Base-by-base conservation (phyloP, 441 rosid genomes). In the Arabidopsis hybrid region DNA sequence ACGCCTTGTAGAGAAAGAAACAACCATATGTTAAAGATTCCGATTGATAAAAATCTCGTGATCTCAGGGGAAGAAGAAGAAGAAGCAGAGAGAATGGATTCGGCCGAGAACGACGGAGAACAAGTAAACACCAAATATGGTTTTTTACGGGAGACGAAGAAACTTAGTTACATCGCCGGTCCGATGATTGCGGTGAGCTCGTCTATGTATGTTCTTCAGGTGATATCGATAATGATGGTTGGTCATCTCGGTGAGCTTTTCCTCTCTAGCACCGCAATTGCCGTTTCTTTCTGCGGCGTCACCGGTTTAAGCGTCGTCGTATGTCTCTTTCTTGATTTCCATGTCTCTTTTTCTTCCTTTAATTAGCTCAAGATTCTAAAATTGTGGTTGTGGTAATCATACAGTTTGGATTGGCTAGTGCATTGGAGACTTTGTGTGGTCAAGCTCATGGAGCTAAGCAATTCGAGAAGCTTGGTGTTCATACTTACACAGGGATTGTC, bases 361-460 rank as follows among this genome's bases (percentile, higher is more conserved):
- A 3, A 13, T 13, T 43, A 5, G 47, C 16, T 43, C 2, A n/a
- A 32, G 18, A 56, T 32, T 56, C 6, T 56, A 14, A 32, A 32
- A 1, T n/a, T 56, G 21, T 56, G 21, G 8, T n/a, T 32, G 7
- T 18, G 18, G 7, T 17, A 0, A 5, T 5, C 11, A 69, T 89
- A 90, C 91, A 91, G 97, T 81, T 60, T 67, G 98, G 97, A 34
- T 82, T 92, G 84, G 78, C 99, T 9, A 79, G 68, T 76, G 99
- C 89, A 4, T 67, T 92, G 59, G 99, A 94, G 75, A 94, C 97
- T 17, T 69, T 92, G 2, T 82, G 89, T 68, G 97, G 97, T 0
- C 97, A 90, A 88, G 89, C 91, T 17, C 82, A 85, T 69, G 97
- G 99, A 79, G 97, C 97, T 45, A 65, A 81, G 36, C 90, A 92